Base-by-base conservation (phyloP, 495 filamentous ascomycete species). In the Neurospora sp. region DNA sequence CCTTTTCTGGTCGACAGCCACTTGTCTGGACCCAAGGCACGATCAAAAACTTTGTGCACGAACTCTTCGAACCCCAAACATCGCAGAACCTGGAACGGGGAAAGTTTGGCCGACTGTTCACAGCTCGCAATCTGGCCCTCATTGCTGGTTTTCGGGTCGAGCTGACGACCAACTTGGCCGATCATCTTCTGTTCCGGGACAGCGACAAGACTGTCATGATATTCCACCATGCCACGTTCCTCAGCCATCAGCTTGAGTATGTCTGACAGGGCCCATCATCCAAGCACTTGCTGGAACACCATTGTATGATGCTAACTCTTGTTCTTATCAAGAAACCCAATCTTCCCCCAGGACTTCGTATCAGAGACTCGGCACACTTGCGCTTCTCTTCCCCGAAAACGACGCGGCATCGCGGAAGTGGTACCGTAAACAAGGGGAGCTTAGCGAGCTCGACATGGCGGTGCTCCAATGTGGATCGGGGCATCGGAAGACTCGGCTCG, bases 341-440 rank as follows among this genome's bases (percentile, higher is more conserved):
- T 78, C 13, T 80, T 84, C 15, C 83, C 82, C 1, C 34, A 74
- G 1, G 77, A 71, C 15, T 78, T 88, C 4, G 39, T 82, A 8
- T 76, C 83, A 3, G 86, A 88, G 74, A 88, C 85, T 4, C 10
- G 73, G 73, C 38, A 85, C 84, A 0, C 72, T 87, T 5, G 76
- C 84, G 5, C 82, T 88, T 7, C 81, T 85, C 19, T 78, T 87
- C 37, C 85, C 85, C 19, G 79, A 80, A 69, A 73, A 74, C 34
- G 77, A 83, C 39, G 72, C 73, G 48, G 70, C 76, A 15, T 40
- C 76, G 2, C 73, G 71, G 13, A 74, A 42, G 21, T 81, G 79
- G 82, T 31, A 17, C 24, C 24, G 54, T 11, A 31, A 62, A 2
- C 54, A 62, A 31, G 54, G 24, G 54, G 24, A 31, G 0, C 54